These are phyloP conservation scores for Triangularia setosa DNA, from an alignment of 2,329 filamentous ascomycete species.

Conservation along the genomic window DNA sequence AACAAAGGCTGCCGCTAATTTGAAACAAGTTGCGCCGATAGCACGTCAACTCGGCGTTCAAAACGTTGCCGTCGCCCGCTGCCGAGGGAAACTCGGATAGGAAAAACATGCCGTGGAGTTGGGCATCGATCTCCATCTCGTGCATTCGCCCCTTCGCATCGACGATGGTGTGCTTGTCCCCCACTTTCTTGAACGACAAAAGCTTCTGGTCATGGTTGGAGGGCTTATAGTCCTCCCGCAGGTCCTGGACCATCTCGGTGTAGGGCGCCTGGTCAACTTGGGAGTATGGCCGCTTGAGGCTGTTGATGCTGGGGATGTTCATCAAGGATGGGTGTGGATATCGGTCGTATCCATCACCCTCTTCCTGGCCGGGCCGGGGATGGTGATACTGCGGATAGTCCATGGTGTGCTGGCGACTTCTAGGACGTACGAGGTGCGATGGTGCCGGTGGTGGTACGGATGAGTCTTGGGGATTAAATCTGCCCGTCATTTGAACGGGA, in stretches of 20 bases:
- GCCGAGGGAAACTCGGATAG: conserved; percentile 73
- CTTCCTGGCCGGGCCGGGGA: conserved; percentile 51
- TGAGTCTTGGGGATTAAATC: conserved; percentile 50
- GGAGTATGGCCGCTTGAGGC: conserved; percentile 55
- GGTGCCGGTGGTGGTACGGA: conserved; percentile 43
- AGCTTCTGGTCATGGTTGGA: conserved; percentile 60
- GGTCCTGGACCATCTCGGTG: conserved; percentile 58
- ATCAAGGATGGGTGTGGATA: conserved; percentile 45
- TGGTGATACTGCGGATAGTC: conserved; percentile 49
- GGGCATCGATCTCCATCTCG: conserved; percentile 62
- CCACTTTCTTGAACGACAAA: conserved; percentile 53
- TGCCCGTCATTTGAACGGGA: conserved; percentile 49
- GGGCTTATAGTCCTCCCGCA: conserved; percentile 56
- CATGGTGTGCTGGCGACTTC: conserved; percentile 47
- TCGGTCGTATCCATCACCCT: conserved; percentile 51
- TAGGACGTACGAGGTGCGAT: conserved; percentile 47
- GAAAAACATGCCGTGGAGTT: conserved; percentile 87
- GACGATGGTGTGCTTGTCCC: conserved; percentile 58
- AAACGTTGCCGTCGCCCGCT: conserved; percentile 50
- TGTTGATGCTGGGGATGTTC: conserved; percentile 46
- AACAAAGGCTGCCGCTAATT: conserved; percentile 63
- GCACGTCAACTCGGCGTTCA: conserved; percentile 84
- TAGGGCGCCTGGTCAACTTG: conserved; percentile 51
- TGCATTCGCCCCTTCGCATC: conserved; percentile 58
- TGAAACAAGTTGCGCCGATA: conserved; percentile 95